Evolutionary conservation across 176 grass and related monocot species (phyloP), one percentile per base, ranked within the genome.

Genomic region (Oryza meridionalis): DNA sequence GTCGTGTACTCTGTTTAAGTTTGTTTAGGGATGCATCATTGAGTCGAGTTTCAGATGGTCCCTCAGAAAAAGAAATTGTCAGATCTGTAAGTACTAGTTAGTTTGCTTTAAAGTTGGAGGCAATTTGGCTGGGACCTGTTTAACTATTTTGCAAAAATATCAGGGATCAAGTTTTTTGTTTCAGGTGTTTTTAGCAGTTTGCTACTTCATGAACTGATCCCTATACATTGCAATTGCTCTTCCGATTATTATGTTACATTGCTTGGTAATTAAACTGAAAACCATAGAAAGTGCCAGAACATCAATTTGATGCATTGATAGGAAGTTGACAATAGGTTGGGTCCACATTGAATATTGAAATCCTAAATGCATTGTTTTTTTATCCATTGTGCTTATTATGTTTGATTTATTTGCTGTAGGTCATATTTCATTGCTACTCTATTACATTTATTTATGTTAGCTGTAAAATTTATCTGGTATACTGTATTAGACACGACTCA

Each of bases 381-480:
- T 17, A 68, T 25, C 32, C n/a, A 62, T 40, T 67, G 21, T 62
- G 15, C 26, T 26, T 31, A 14, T 21, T 31, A 10, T 59, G 10
- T 80, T 84, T 19, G 37, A 77, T 67, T 76, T 67, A 71, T 72
- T 66, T 78, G 25, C 33, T 38, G 6, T 55, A 72, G 65, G 22
- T 78, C 67, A 44, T 67, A 67, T 73, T 74, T 31, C 47, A 67
- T 45, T 46, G 67, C 21, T 69, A 67, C 12, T 6, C 6, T 4
- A 3, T 70, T 70, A n/a, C n/a, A 50, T 75, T 76, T 75, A 69
- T 88, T 79, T 79, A 19, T 88, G 7, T 61, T 75, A 68, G 2
- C 73, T 85, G 53, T 51, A 81, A 72, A 21, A 1, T 45, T 46
- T 71, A 29, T 51, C 22, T 81, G 22, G 32, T 44, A 58, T 79